Percentiles rank a stretch among this genome's conserved stretches.
Evolutionary conservation across 2,329 filamentous ascomycete genomes (phyloP).

Genomic region (Furcasterigmium furcatum): DNA sequence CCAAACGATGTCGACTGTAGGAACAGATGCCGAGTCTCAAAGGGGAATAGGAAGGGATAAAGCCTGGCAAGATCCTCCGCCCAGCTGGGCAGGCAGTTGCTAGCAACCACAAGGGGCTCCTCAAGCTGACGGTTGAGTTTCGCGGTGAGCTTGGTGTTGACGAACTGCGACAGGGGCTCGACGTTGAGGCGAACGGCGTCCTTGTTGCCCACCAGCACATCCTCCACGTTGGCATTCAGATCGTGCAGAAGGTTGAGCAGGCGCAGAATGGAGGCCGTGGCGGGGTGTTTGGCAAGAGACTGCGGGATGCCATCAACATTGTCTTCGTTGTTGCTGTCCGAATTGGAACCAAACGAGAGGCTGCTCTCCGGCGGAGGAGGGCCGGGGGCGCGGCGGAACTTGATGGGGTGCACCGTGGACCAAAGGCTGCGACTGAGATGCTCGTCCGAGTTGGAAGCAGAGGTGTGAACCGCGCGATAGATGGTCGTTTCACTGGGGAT

Average conservation of each 20-base stretch:
- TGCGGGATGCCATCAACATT: constrained; percentile 64
- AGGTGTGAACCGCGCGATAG: constrained; percentile 85
- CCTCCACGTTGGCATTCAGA: constrained; percentile 88
- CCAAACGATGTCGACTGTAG: constrained; percentile 97
- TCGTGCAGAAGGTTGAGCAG: constrained; percentile 89
- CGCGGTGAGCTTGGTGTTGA: constrained; percentile 96
- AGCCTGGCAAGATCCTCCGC: constrained; percentile 90
- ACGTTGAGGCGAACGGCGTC: constrained; percentile 67
- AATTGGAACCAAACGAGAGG: constrained; percentile 51
- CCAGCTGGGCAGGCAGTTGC: constrained; percentile 93
- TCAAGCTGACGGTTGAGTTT: constrained; percentile 97
- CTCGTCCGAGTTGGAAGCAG: constrained; percentile 51
- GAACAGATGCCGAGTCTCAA: constrained; percentile 95
- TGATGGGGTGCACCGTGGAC: constrained; percentile 87
- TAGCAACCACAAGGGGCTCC: constrained; percentile 94
- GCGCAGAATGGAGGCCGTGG: constrained; percentile 82
- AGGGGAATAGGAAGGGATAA: constrained; percentile 96
- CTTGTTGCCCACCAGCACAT: constrained; percentile 78
- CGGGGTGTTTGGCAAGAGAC: constrained; percentile 79
- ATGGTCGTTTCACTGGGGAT: constrained; percentile 93
- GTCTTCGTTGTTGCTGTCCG: constrained; percentile 47
- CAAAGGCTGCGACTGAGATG: constrained; percentile 75
- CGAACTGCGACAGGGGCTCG: constrained; percentile 88
- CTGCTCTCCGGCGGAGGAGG: constrained; percentile 76
- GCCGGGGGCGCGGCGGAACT: constrained; percentile 82